Conservation (phyloP, 352 stramenopile species). For the Pythium brachiatum region DNA sequence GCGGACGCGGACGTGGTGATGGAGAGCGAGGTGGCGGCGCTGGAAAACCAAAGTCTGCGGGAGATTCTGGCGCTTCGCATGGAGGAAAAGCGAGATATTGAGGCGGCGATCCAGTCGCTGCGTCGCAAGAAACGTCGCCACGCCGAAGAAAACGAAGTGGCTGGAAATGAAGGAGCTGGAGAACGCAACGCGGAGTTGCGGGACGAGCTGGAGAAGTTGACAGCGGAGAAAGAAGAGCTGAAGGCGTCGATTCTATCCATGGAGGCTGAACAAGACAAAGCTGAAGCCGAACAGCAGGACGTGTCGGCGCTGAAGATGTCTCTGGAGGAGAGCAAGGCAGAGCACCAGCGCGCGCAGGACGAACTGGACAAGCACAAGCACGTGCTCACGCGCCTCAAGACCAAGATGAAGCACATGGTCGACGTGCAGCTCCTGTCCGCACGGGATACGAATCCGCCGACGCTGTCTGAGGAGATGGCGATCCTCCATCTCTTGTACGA, state of each 20-base stretch:
- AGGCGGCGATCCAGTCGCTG: slow-evolving; percentile 51
- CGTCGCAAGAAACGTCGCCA: slow-evolving; percentile 38
- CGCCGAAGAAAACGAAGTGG: neutral
- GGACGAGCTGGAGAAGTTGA: slow-evolving; percentile 36
- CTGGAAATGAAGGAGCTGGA: slow-evolving; percentile 4
- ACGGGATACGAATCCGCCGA: slow-evolving; percentile 26
- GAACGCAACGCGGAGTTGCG: slow-evolving; percentile 8
- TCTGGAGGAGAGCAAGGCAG: slow-evolving; percentile 23
- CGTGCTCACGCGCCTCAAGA: slow-evolving; percentile 42
- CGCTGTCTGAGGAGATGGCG: slow-evolving; percentile 51
- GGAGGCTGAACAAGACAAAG: slow-evolving; percentile 38
- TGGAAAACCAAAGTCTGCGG: slow-evolving; percentile 33
- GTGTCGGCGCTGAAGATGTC: slow-evolving; percentile 27
- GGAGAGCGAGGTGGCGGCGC: slow-evolving; percentile 18
- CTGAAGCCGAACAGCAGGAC: slow-evolving; percentile 33
- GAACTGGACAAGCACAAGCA: slow-evolving; percentile 41
- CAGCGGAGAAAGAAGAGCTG: slow-evolving; percentile 41
- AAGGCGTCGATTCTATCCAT: slow-evolving; percentile 45
- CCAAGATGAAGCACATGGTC: slow-evolving; percentile 69
- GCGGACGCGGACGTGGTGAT: slow-evolving; percentile 22
- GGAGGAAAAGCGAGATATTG: slow-evolving; percentile 62
- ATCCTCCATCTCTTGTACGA: slow-evolving; percentile 62
- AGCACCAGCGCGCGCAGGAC: slow-evolving; percentile 12
- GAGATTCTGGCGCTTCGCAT: slow-evolving; percentile 47
- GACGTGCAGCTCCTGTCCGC: slow-evolving; percentile 49